Evolutionary conservation across 345 rosid genomes (phyloP).

Genomic region (Sonneratia alba): DNA sequence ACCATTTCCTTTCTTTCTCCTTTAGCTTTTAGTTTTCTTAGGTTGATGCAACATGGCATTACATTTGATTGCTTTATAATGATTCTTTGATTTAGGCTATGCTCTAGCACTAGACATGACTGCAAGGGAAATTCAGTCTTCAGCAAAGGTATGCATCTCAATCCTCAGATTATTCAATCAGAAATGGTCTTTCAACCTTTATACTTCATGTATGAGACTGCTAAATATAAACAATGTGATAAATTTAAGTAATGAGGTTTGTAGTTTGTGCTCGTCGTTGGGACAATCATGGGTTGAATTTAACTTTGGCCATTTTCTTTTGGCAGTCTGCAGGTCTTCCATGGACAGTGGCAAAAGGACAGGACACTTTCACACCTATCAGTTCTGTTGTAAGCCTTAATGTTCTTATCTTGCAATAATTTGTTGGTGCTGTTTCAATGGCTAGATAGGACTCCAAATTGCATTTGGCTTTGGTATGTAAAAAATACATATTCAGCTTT

Average conservation of each 20-base stretch:
- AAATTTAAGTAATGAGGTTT: background rate
- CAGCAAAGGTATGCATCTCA: constrained; percentile 53
- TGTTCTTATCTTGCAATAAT: background rate
- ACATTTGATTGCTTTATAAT: background rate
- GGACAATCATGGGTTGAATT: background rate
- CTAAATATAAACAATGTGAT: background rate
- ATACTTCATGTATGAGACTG: background rate
- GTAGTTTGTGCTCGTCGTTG: background rate
- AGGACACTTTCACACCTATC: constrained; percentile 90
- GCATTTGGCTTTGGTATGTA: background rate
- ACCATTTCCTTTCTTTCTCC: background rate
- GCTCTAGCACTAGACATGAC: constrained; percentile 93
- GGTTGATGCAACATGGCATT: background rate
- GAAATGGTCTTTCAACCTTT: background rate
- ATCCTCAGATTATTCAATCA: background rate
- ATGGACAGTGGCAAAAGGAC: constrained; percentile 87
- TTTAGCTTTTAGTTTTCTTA: background rate
- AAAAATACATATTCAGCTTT: background rate
- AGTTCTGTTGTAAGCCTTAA: constrained; percentile 63
- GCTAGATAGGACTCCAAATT: background rate
- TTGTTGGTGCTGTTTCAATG: background rate
- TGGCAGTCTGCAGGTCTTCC: constrained; percentile 88
- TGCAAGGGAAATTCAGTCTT: constrained; percentile 70
- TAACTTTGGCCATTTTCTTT: constrained; percentile 3
- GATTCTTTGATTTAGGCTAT: constrained; percentile 39